Evolutionary conservation across 1,284 basidiomycete genomes (phyloP).

Genomic region (Neolentinus lepideus): DNA sequence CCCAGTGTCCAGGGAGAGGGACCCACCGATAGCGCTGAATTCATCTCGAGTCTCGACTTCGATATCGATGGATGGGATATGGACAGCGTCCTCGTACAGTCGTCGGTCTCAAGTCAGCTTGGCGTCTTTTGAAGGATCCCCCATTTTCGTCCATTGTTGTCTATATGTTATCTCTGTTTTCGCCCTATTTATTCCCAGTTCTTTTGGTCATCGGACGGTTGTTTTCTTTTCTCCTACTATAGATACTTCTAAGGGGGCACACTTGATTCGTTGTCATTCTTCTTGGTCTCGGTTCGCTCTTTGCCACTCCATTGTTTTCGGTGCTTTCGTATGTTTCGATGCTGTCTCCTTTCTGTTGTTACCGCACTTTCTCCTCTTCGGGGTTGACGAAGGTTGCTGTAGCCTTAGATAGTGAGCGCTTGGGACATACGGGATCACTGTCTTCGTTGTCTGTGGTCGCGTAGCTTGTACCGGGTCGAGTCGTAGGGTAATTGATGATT

Average conservation of each 20-base stretch:
- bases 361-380: conserved; percentile 28
- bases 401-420: conserved; percentile 30
- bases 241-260: background rate
- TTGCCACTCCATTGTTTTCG: conserved; percentile 9
- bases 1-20: conserved; percentile 8
- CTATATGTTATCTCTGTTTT: background rate
- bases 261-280: conserved; percentile 4
- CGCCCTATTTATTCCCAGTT: background rate
- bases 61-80: background rate
- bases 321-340: conserved; percentile 16
- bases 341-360: conserved; percentile 8
- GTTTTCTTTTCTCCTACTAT: background rate
- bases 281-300: conserved; percentile 5
- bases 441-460: background rate
- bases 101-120: background rate
- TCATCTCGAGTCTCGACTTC: background rate
- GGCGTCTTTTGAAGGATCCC: background rate
- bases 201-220: background rate
- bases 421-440: conserved; percentile 1
- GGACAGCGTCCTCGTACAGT: background rate
- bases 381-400: conserved; percentile 30
- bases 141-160: background rate
- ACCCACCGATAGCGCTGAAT: conserved; percentile 5
- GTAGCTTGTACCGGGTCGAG: background rate
- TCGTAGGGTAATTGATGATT: background rate